Conservation (phyloP, 768 basidiomycete genomes). For the Pseudohyphozyma bogoriensis region DNA sequence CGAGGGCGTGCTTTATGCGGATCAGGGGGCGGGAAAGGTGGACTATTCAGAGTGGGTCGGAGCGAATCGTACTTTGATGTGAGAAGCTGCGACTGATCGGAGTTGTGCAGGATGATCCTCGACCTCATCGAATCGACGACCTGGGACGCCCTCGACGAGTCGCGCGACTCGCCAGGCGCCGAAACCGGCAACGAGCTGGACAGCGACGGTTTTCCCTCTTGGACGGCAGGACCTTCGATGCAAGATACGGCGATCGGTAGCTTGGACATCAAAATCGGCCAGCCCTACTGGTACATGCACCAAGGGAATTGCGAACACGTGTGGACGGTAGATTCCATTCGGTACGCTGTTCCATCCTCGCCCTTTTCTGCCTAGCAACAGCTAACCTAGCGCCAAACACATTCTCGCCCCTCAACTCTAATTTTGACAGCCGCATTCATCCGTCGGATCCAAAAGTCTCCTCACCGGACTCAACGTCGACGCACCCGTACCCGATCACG, state of each 20-base stretch:
- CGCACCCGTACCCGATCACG: slow-evolving; percentile 1
- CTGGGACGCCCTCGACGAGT: background rate
- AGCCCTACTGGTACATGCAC: slow-evolving; percentile 3
- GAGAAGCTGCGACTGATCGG: background rate
- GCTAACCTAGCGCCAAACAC: background rate
- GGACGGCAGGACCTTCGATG: background rate
- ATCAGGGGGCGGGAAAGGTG: background rate
- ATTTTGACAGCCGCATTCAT: background rate
- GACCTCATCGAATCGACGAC: background rate
- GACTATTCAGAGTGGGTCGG: background rate
- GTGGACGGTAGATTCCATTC: background rate
- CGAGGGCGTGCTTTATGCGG: background rate
- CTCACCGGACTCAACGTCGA: background rate
- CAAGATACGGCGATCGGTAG: background rate
- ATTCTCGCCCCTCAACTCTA: no score
- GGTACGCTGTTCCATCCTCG: background rate
- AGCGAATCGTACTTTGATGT: background rate
- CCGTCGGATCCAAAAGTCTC: background rate
- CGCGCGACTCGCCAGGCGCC: background rate
- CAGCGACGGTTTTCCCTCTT: background rate
- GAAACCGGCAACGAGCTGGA: background rate
- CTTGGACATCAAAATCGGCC: background rate
- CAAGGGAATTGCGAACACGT: slow-evolving; percentile 2
- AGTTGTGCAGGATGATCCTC: background rate
- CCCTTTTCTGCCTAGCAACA: background rate